Base-by-base conservation (phyloP, 768 basidiomycete species). In the Lactarius psammicola region DNA sequence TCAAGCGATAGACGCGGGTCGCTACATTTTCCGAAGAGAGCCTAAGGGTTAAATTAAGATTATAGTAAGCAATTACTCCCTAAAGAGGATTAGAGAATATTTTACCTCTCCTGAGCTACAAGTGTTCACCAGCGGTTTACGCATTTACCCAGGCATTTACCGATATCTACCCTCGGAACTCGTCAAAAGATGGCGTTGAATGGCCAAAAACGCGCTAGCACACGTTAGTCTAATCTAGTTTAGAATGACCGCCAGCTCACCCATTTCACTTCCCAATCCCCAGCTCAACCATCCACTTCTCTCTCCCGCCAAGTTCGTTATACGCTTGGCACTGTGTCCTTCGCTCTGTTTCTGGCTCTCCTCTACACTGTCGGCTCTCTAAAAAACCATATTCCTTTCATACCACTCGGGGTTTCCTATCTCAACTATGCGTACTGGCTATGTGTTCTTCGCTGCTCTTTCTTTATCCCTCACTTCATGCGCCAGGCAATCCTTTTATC, bases 381-480 rank as follows among this genome's bases (percentile, higher is more conserved):
- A 38, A 63, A 56, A 62, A 34, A 62, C 55, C 30, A 60, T 69
- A 49, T 20, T 54, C 72, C 73, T 62, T 72, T 64, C 68, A 60
- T 56, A 17, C 56, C 59, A 31, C 63, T 72, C 36, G 67, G 58
- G 31, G 42, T 70, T 13, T 65, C 73, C 18, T 66, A 60, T 23
- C 68, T 69, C 72, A 65, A 75, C 67, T 61, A 76, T 77, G 75
- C 75, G 75, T 75, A 75, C 75, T 71, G 70, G 72, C 62, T 59
- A 69, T 71, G 71, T 72, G 66, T 64, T 64, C 60, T 62, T 66
- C 66, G 36, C 66, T 49, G 38, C 46, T 33, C 42, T 65, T 44
- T 51, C 28, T 10, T 59, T 66, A 3, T 59, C 49, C 40, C 62
- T 63, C 59, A 54, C 44, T 7, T 49, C 23, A 28, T 49, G 18